phyloP scores from a whole-genome alignment of 148 eudicot species.

The Diospyros kaki region DNA sequence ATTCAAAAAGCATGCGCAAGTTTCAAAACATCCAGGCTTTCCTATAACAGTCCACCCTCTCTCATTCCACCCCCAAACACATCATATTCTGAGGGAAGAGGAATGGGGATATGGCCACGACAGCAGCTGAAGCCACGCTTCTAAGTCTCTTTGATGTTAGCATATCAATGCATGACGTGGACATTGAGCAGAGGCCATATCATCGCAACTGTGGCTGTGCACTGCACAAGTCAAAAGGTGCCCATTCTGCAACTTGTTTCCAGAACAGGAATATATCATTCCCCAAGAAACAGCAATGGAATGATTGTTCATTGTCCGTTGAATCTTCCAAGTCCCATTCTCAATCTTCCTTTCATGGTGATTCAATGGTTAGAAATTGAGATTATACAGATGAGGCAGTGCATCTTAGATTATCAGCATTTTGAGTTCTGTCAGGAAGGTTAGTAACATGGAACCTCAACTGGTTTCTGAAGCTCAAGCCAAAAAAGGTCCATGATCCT shows the following conservation, averaged over 20 bases:
- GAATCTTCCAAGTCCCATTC: constrained; percentile 2
- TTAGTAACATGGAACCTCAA: no score
- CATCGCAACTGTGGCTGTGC: constrained; percentile 44
- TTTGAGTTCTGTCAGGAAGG: no score
- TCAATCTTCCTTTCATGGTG: constrained; percentile 6
- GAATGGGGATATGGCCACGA: constrained; percentile 16
- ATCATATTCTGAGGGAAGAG: background rate
- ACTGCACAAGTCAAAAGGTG: constrained; percentile 30
- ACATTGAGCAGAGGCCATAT: constrained; percentile 38
- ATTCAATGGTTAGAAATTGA: constrained; percentile 4
- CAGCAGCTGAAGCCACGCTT: constrained; percentile 22
- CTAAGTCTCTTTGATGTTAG: constrained; percentile 30
- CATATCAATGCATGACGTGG: constrained; percentile 30
- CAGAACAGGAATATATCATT: constrained; percentile 16
- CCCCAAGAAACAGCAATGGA: constrained; percentile 13
- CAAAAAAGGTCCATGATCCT: no score
- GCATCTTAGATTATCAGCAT: background rate
- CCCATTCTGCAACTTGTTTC: constrained; percentile 1
- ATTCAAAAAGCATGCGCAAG: no score
- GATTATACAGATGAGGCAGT: background rate
- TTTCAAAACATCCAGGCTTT: background rate
- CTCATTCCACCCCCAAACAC: background rate
- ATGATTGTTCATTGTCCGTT: background rate
- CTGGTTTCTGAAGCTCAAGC: no score
- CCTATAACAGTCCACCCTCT: background rate